Evolutionary conservation across 2,329 filamentous ascomycete genomes (phyloP), one percentile per base, ranked within the genome.

Genomic region (Dothideomycetes sp.): DNA sequence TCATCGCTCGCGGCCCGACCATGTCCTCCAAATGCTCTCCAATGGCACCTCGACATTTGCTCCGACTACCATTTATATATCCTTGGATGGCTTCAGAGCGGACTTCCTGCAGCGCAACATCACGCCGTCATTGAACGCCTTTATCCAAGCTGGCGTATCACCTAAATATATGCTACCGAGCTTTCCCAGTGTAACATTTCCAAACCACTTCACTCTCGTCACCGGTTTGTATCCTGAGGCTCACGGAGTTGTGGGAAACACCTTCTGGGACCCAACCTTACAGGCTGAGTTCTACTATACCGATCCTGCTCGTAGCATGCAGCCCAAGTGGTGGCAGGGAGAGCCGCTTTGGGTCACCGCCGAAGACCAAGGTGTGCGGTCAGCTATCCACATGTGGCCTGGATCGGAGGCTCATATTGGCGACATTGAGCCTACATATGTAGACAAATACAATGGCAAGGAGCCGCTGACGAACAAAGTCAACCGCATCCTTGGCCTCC

Each of bases 361-460:
- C 4, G 91, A 96, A 64, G 76, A 75, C 42, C 81, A 86, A 49
- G 82, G 82, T 4, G 69, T 93, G 22, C 75, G 76, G 41, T 78
- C 80, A 19, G 91, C 86, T 1, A 78, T 98, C 18, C 91, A 98
- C 58, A 98, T 98, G 91, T 98, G 91, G 91, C 91, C 91, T 2
- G 91, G 91, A 2, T 93, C 84, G 32, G 91, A 98, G 63, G 88
- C 88, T 4, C 80, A 86, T 57, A 82, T 94, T 45, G 70, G 77
- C 10, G 68, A 72, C n/a, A 67, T 79, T 14, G 79, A 88, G 46
- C 85, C 88, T 2, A 79, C 77, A 8, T 85, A 85, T 52, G 59
- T 96, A 36, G 91, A 96, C 63, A 81, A 78, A 51, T 98, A 75
- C 64, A 89, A 94, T 49, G 79, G 77, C 7, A 73, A 80, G 1